phyloP scores from a whole-genome alignment of 345 rosid species.

The Citrus unshiu region DNA sequence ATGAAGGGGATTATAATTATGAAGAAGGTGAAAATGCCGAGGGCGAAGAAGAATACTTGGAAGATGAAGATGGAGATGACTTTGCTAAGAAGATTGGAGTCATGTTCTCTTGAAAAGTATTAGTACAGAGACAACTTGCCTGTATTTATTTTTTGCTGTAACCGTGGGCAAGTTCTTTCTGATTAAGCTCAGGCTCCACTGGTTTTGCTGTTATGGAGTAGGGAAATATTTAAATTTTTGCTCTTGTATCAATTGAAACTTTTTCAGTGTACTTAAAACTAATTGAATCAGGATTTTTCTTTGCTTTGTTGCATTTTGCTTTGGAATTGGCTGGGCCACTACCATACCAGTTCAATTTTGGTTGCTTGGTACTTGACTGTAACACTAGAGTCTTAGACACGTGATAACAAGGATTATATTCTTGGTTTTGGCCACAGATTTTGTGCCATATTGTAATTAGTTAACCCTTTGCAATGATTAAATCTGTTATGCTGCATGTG shows the following conservation, averaged over 20 bases:
- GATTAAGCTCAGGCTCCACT: conserved; percentile 8
- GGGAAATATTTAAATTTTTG: conserved; percentile 20
- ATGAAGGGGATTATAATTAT: conserved; percentile 64
- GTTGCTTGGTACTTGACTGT: conserved; percentile 33
- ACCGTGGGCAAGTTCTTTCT: conserved; percentile 12
- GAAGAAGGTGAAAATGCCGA: conserved; percentile 69
- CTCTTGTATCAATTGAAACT: conserved; percentile 13
- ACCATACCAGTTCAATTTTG: conserved; percentile 11
- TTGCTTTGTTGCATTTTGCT: conserved; percentile 22
- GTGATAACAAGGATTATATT: conserved; percentile 17
- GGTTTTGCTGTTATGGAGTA: conserved; percentile 20
- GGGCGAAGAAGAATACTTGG: conserved; percentile 47
- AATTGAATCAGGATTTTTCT: conserved; percentile 30
- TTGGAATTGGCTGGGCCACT: not conserved
- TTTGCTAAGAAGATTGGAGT: conserved; percentile 62
- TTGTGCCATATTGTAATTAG: too few species aligned
- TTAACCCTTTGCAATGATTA: too few species aligned
- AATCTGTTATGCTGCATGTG: too few species aligned
- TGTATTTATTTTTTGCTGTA: not conserved
- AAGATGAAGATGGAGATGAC: conserved; percentile 63
- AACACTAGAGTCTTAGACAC: conserved; percentile 25
- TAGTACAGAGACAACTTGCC: not conserved
- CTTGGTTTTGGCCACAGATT: not conserved
- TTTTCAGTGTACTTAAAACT: conserved; percentile 24
- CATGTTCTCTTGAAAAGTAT: conserved; percentile 39